Base-by-base conservation (phyloP, 2,329 filamentous ascomycete genomes). In the Fusarium sp. region DNA sequence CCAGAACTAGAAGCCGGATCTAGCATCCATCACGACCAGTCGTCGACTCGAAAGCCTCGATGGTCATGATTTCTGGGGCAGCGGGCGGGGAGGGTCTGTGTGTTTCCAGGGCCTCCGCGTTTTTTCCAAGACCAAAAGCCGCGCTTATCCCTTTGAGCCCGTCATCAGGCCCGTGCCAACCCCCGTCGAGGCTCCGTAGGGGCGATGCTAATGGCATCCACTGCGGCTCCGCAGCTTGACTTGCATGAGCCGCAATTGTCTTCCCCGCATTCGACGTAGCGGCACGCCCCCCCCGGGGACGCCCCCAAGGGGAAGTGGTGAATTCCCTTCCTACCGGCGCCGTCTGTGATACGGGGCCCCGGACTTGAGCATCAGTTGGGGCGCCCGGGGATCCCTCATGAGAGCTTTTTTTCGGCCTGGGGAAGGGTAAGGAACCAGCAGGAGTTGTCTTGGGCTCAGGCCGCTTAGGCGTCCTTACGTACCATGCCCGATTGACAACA, bases 201-300 rank as follows among this genome's bases (percentile, higher is more conserved):
- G 54, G 54, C 54, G 35, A 58, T 58, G 70, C 73, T 72, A 72
- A 67, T 20, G 35, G 35, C 69, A 69, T 73, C 77, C 77, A 79
- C 76, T 79, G 77, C 77, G 77, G 77, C 77, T 79, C 77, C 77
- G 77, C 77, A 78, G 69, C 65, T 78, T 79, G 74, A 77, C 76
- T 79, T 79, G 76, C 77, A 79, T 79, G 77, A 79, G 77, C 77
- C 77, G 77, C 77, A 79, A 76, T 78, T 75, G 45, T 52, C 56
- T 79, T 79, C 77, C 77, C 77, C 77, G 76, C 77, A 79, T 78
- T 67, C 72, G 59, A 75, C 18, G 67, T 76, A 52, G 64, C 57
- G 67, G 67, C 74, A 73, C 72, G 13, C 73, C 70, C 72, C 72
- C 64, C 64, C 66, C 66, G 60, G 69, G 62, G 68, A 74, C 65